Evolutionary conservation across 2,329 filamentous ascomycete genomes (phyloP), one percentile per base, ranked within the genome.

Genomic region (Chrysosphaeria jannelii): DNA sequence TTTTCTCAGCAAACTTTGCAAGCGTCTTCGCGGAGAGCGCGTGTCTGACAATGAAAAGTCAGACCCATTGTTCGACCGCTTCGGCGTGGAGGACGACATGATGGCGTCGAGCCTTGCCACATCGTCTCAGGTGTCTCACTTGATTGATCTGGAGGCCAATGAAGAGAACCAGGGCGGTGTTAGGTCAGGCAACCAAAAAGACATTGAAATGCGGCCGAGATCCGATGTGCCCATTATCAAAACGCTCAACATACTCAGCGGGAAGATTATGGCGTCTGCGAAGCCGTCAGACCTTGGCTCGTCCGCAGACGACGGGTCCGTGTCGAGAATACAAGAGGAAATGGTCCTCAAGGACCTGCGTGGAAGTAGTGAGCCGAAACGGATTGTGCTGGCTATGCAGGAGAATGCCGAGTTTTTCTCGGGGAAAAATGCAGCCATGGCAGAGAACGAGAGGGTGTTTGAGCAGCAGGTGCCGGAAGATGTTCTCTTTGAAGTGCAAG

Each of bases 131-230:
- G 63, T 97, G 11, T 79, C 85, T 1, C 66, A 79, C 35, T 79
- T 88, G 31, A 79, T 97, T 34, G 72, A 97, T 39, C 45, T 97
- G 13, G 75, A 81, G 38, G 85, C 70, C 14, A 97, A 97, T 37
- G 85, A 93, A 44, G 74, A 85, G 41, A 81, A 97, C 36, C 67
- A 89, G 41, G 88, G 78, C 34, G 74, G 79, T 25, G 61, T 68
- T 36, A 67, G 57, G 35, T 47, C 56, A 29, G 85, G 85, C 23
- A 93, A 97, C 40, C 57, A 69, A 24, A 76, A 81, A 26, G 78
- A 93, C 39, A 48, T 71, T 17, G 85, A 88, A 32, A 91, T 93
- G 76, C 60, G 75, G 16, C 76, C 78, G 2, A 55, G 64, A 8
- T 48, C 59, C 21, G 81, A 85, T 38, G 67, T 85, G 3, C 79